These are phyloP conservation scores for Arctostaphylos glauca DNA, from an alignment of 148 eudicot species.

Conservation along the genomic window DNA sequence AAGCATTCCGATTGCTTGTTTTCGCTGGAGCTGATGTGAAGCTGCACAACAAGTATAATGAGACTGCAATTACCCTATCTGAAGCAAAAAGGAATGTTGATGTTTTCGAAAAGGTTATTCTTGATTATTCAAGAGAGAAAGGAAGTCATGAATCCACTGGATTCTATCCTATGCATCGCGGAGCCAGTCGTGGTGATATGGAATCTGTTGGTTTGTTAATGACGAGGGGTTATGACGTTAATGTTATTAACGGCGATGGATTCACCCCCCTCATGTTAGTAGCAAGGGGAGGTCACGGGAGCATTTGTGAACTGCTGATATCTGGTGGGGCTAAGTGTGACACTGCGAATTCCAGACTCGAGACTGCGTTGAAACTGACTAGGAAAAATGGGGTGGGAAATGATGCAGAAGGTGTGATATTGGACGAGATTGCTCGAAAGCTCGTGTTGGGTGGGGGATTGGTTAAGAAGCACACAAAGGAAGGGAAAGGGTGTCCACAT, in stretches of 20 bases:
- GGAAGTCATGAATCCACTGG: constrained; percentile 34
- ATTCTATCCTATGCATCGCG: constrained; percentile 50
- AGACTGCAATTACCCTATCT: constrained; percentile 34
- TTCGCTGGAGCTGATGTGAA: constrained; percentile 47
- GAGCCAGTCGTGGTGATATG: constrained; percentile 48
- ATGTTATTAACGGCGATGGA: constrained; percentile 47
- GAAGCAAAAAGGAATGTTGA: constrained; percentile 33
- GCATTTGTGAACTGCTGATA: constrained; percentile 51
- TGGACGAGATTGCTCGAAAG: constrained; percentile 50
- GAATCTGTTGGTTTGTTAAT: constrained; percentile 32
- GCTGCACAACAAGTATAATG: constrained; percentile 35
- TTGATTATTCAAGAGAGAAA: constrained; percentile 46
- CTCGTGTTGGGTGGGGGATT: constrained; percentile 49
- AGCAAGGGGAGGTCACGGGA: constrained; percentile 54
- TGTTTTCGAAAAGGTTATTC: constrained; percentile 41
- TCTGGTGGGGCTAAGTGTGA: constrained; percentile 46
- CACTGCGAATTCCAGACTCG: constrained; percentile 36
- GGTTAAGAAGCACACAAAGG: constrained; percentile 61
- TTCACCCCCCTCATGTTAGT: constrained; percentile 78
- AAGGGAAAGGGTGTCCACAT: constrained; percentile 60
- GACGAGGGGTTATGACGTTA: constrained; percentile 45
- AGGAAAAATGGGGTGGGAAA: constrained; percentile 32
- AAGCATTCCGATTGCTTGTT: constrained; percentile 58
- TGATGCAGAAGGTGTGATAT: constrained; percentile 49
- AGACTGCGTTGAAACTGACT: constrained; percentile 54